Conservation (phyloP, 768 basidiomycete genomes). For the Mrakia frigida region DNA sequence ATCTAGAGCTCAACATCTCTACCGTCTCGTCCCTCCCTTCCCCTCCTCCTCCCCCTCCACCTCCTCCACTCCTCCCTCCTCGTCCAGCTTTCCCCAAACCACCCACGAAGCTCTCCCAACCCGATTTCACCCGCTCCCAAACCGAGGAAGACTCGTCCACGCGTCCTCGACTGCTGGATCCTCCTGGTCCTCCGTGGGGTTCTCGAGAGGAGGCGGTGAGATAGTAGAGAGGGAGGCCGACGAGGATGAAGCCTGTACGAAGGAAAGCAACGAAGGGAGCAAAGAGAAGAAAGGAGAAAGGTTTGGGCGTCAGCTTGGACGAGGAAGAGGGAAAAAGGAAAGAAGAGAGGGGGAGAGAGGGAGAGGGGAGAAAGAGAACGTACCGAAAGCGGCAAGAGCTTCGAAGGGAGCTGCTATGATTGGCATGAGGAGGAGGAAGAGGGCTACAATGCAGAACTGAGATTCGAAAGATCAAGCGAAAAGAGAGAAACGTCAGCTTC, state of each 20-base stretch:
- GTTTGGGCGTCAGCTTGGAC: too few species aligned
- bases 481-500: neutral
- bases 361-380: neutral
- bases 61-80: neutral
- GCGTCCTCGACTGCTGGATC: neutral
- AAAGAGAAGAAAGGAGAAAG: neutral
- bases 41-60: neutral
- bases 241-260: constrained; percentile 18
- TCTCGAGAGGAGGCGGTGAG: constrained; percentile 19
- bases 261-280: too few species aligned
- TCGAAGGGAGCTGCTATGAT: constrained; percentile 86
- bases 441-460: constrained; percentile 53
- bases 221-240: constrained; percentile 28
- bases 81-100: constrained; percentile 15
- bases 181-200: neutral
- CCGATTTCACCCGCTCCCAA: neutral
- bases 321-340: neutral
- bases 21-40: neutral
- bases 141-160: neutral
- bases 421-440: constrained; percentile 90
- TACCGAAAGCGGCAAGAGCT: constrained; percentile 79
- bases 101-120: neutral
- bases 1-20: too few species aligned
- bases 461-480: too few species aligned
- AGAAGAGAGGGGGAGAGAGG: neutral